phyloP scores from a whole-genome alignment of 345 rosid genomes.

The Carallia brachiata region DNA sequence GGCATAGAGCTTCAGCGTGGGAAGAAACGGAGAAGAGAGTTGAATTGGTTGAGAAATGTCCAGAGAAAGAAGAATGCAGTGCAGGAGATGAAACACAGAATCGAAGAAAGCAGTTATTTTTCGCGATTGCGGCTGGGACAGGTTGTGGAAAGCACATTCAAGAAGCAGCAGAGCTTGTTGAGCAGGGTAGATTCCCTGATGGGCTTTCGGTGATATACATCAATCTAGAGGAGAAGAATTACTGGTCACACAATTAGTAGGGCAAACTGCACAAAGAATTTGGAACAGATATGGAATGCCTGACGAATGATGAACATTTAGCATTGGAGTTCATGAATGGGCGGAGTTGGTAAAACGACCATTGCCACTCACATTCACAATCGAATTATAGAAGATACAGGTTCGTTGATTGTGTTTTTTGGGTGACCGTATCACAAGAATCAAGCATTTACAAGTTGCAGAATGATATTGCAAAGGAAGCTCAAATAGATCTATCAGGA shows the following conservation, averaged over 20 bases:
- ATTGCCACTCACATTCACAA: conserved; percentile 11
- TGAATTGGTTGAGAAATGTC: neutral
- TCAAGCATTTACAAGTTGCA: neutral
- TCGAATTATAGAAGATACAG: neutral
- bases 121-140: neutral
- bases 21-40: neutral
- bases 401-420: conserved; percentile 1
- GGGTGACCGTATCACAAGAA: conserved; percentile 9
- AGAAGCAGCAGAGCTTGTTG: neutral
- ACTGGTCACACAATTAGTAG: neutral
- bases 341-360: conserved; percentile 20
- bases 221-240: neutral
- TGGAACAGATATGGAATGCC: conserved; percentile 4
- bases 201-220: neutral
- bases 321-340: conserved; percentile 24
- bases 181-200: conserved; percentile 2
- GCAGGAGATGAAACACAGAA: neutral
- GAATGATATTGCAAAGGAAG: neutral
- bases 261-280: neutral
- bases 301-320: conserved; percentile 7
- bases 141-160: neutral
- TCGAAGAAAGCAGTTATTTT: neutral
- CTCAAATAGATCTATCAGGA: no score
- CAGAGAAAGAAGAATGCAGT: neutral
- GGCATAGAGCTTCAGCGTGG: neutral